phyloP scores from a whole-genome alignment of 768 basidiomycete species.

The Psilocybe azurescens region DNA sequence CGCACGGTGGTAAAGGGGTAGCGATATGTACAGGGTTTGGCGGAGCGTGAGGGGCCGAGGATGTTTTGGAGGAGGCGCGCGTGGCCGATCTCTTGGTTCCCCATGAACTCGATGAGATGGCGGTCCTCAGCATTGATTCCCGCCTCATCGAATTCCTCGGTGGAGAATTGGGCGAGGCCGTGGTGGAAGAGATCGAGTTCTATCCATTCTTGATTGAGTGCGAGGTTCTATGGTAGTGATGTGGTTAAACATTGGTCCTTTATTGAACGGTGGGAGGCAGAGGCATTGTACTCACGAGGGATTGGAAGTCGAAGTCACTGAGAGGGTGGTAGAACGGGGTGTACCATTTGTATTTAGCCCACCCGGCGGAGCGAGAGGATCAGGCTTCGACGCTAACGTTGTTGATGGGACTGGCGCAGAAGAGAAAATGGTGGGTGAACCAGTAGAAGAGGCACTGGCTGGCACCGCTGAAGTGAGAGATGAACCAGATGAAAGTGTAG shows the following conservation, averaged over 20 bases:
- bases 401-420: too few relatives aligned
- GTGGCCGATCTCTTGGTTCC: conserved; percentile 68
- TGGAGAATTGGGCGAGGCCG: conserved; percentile 58
- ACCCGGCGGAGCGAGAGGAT: conserved; percentile 9
- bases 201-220: conserved; percentile 66
- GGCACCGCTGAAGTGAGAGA: too few relatives aligned
- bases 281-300: conserved; percentile 21
- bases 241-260: neutral
- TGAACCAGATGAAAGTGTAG: too few relatives aligned
- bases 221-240: conserved; percentile 45
- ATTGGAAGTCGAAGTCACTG: conserved; percentile 33
- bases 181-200: conserved; percentile 66
- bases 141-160: conserved; percentile 57
- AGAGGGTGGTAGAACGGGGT: conserved; percentile 27
- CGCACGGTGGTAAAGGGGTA: conserved; percentile 61
- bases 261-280: neutral
- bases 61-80: conserved; percentile 58
- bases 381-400: neutral
- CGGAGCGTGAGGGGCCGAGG: conserved; percentile 46
- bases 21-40: conserved; percentile 61
- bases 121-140: conserved; percentile 59
- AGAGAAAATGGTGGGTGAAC: too few relatives aligned
- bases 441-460: too few relatives aligned
- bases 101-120: conserved; percentile 65
- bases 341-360: conserved; percentile 26